Conservation (phyloP, 495 filamentous ascomycete genomes). For the Aspergillus bridgeri region DNA sequence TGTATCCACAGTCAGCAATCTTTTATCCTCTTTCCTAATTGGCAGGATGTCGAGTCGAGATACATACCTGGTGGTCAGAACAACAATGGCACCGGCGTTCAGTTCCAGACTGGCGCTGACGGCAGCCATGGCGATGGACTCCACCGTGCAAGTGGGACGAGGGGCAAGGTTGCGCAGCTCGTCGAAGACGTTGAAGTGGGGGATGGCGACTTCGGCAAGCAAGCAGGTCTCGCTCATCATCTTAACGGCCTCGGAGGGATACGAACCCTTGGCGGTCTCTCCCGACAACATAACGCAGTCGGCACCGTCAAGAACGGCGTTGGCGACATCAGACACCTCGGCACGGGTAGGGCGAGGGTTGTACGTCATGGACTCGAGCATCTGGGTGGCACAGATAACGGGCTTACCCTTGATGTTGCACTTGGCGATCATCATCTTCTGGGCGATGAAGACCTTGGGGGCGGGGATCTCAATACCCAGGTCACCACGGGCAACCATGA, state of each 20-base stretch:
- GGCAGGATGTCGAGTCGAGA: background rate
- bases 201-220: constrained; percentile 91
- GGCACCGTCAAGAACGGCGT: constrained; percentile 94
- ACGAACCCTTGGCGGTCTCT: constrained; percentile 96
- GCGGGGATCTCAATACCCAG: constrained; percentile 98
- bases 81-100: constrained; percentile 91
- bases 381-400: constrained; percentile 88
- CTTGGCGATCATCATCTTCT: constrained; percentile 99
- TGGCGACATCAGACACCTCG: constrained; percentile 97
- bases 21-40: background rate
- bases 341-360: constrained; percentile 97
- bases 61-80: constrained; percentile 81
- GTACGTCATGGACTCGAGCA: constrained; percentile 99
- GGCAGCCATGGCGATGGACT: constrained; percentile 94
- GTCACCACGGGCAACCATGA: constrained; percentile 99
- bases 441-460: constrained; percentile 95
- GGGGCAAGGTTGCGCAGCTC: constrained; percentile 80
- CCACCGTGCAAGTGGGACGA: constrained; percentile 77
- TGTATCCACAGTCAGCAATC: constrained; percentile 34
- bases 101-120: constrained; percentile 92
- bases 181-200: constrained; percentile 94
- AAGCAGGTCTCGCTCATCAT: constrained; percentile 99
- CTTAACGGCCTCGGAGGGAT: constrained; percentile 84
- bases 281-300: constrained; percentile 99
- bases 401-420: constrained; percentile 99